Evolutionary conservation across 805 yeast species (phyloP), one percentile per base, ranked within the genome.

Genomic region (Suhomyces xylopsoci): DNA sequence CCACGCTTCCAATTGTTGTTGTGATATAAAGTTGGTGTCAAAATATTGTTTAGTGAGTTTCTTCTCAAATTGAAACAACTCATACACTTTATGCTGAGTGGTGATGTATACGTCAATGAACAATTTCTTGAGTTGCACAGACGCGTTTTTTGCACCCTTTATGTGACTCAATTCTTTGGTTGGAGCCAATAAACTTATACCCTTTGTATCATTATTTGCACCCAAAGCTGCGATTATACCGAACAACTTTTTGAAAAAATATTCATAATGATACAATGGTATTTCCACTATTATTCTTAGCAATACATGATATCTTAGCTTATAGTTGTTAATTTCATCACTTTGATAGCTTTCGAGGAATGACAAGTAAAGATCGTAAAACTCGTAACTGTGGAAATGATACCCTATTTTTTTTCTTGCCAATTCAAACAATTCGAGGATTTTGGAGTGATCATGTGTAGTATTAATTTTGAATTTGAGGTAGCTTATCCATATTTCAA

Each of bases 1-100:
- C 83, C 96, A 87, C 9, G 69, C 72, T 17, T 77, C 79, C 19
- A 85, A 61, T 57, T 87, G 88, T 48, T 80, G 77, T 20, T 61
- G 62, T 2, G 73, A 62, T 9, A 71, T 52, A 7, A 62, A 54
- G 12, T 66, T 61, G 1, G 76, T 71, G 25, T 67, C 69, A 57
- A 63, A 79, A 55, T 68, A 78, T 7, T 75, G 76, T 8, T 66
- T 55, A 6, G 62, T 56, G 40, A 54, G 45, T 1, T 64, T 61
- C 52, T 73, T 73, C 55, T 85, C 90, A 63, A 63, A 84, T 7
- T 68, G 64, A 62, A 74, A 83, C 10, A 81, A 50, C 53, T 81
- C 81, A 63, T 68, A 81, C 1, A 75, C 72, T 45, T 77, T 74
- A 57, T 70, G 81, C 58, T 84, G 89, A 0, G 81, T 80, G 0